phyloP scores from a whole-genome alignment of 2,329 filamentous ascomycete genomes.

The Akanthomyces uredinophilus region DNA sequence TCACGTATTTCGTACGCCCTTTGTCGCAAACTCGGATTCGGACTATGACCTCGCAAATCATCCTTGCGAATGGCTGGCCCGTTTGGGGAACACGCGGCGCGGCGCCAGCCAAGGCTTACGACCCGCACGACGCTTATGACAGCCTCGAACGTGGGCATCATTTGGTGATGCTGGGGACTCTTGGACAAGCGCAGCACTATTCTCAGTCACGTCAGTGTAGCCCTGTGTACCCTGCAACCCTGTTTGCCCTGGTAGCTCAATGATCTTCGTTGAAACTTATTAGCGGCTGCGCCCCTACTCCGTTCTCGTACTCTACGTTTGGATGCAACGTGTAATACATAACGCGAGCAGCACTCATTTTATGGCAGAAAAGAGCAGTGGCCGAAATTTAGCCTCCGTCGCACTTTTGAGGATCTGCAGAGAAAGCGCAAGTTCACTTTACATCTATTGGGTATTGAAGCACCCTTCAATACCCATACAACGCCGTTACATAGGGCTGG shows the following conservation, averaged over 20 bases:
- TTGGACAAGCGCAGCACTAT: not conserved
- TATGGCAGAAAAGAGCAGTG: not conserved
- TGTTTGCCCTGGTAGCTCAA: not conserved
- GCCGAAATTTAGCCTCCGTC: not conserved
- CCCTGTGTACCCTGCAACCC: not conserved
- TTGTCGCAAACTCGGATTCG: conserved; percentile 5
- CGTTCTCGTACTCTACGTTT: not conserved
- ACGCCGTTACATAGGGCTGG: conserved; percentile 1
- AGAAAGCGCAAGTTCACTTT: not conserved
- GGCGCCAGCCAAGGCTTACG: conserved; percentile 3
- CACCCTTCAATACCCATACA: not conserved
- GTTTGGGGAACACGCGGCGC: not conserved
- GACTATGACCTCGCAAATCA: not conserved
- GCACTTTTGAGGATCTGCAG: not conserved
- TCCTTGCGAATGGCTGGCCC: not conserved
- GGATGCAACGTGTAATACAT: not conserved
- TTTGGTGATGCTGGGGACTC: not conserved
- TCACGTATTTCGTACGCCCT: not conserved
- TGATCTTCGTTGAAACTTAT: not conserved
- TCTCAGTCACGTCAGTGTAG: too few species aligned
- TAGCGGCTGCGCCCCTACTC: not conserved
- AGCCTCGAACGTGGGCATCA: not conserved
- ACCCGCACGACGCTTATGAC: not conserved
- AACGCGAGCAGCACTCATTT: not conserved
- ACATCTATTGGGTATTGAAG: not conserved